phyloP scores from a whole-genome alignment of 2,329 filamentous ascomycete genomes.

The Neofusicoccum ribis region DNA sequence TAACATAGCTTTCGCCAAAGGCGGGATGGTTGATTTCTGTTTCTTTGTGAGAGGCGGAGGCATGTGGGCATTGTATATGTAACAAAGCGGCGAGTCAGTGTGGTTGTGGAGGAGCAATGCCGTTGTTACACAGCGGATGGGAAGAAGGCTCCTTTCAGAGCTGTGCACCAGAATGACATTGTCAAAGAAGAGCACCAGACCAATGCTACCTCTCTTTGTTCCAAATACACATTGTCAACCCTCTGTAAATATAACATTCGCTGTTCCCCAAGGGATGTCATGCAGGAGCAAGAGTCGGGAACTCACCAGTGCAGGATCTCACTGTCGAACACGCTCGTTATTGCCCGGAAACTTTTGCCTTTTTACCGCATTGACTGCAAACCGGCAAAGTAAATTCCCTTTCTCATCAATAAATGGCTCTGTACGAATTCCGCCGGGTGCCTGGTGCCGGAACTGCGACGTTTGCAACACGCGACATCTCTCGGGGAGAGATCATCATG shows the following conservation, averaged over 20 bases:
- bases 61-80: no score
- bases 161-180: no score
- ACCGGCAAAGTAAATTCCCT: not conserved
- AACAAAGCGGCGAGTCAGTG: no score
- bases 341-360: not conserved
- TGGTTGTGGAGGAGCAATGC: no score
- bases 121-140: no score
- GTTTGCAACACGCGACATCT: constrained; percentile 4
- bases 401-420: not conserved
- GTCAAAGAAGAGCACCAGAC: no score
- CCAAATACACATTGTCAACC: not conserved
- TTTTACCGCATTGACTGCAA: not conserved
- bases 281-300: not conserved
- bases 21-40: no score
- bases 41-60: no score
- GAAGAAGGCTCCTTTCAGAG: no score
- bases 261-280: not conserved
- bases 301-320: not conserved
- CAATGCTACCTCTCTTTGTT: not conserved
- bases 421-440: not conserved
- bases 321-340: not conserved
- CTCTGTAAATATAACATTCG: not conserved
- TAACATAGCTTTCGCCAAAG: no score
- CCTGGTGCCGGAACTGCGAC: not conserved
- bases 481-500: not conserved